Base-by-base conservation (phyloP, 805 yeast species). In the Metschnikowia similis region DNA sequence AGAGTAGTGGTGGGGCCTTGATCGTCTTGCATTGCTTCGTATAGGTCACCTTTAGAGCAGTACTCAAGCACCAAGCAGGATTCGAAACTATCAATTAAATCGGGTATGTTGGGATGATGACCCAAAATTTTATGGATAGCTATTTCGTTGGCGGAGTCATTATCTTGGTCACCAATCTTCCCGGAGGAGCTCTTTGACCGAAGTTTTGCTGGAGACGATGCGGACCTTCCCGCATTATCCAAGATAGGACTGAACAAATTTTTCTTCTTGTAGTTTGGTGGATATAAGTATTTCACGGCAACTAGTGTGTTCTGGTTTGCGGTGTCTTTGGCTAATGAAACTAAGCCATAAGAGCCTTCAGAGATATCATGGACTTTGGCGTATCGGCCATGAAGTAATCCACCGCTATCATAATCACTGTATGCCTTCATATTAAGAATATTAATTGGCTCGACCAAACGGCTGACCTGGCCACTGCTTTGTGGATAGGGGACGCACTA, bases 281-380 rank as follows among this genome's bases (percentile, higher is more conserved):
- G 85, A 58, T 82, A 84, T 48, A 90, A 85, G 64, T 87, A 88
- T 69, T 92, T 91, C 53, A 92, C 82, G 2, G 97, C 98, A 29
- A 87, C 95, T 43, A 87, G 68, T 48, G 73, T 70, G 54, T 73
- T 60, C 30, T 64, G 58, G 30, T 63, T 51, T 35, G 72, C 67
- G 27, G 76, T 74, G 65, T 92, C 96, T 59, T 82, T 83, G 8
- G 96, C 97, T 27, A 92, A 75, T 2, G 95, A 83, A 8, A 92
- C 98, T 42, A 87, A 79, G 45, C 98, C 98, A 66, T 89, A 92
- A 0, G 97, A 89, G 30, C 98, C 98, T 66, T 89, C 91, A 62
- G 91, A 88, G 51, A 92, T 80, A 62, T 84, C 88, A 50, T 81
- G 82, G 21, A 89, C 75, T 58, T 84, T 84, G 50, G 73, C 70